Evolutionary conservation across 441 rosid species (phyloP), one percentile per base, ranked within the genome.

Genomic region (Kokia cookei): DNA sequence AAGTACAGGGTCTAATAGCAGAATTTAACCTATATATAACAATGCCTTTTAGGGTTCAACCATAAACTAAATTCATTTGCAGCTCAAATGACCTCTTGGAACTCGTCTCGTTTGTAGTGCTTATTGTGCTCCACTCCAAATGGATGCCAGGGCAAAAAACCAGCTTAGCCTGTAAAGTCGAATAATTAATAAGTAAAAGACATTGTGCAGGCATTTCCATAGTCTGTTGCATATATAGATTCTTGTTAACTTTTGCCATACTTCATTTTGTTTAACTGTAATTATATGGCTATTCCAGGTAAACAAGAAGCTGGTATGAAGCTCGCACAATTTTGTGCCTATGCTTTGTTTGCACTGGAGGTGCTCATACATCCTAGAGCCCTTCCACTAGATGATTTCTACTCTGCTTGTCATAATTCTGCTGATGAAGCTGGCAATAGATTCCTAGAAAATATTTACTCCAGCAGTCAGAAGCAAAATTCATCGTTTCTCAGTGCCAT

Each of bases 341-440:
- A 83, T 53, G 97, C 99, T 42, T 83, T 93, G 73, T 77, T 88
- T 75, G 82, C 89, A 63, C 83, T 92, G 84, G 99, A 91, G 84
- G 92, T 87, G 72, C 88, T 93, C 74, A 86, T 93, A 66, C 98
- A 92, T 35, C 66, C 66, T 37, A 37, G 45, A 35, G 24, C 66
- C 24, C 66, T 62, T 62, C 45, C 66, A 32, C 66, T 62, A n/a
- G 66, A 62, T 62, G 66, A 62, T 62, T 62, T 62, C 26, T 62
- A 35, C 66, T 35, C 93, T 11, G 57, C 69, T 22, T 50, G 42
- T 59, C 48, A 14, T 2, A 55, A 68, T 69, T 73, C 82, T 57
- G 51, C 54, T 22, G 77, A 70, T 62, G 82, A 77, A 57, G 72
- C 69, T 75, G 58, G 80, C 73, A n/a, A n/a, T n/a, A 62, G 66